Percentiles rank a stretch among this genome's conserved stretches.
phyloP scores from a whole-genome alignment of 2,329 filamentous ascomycete genomes.

The Trichophyton schoenleinii region DNA sequence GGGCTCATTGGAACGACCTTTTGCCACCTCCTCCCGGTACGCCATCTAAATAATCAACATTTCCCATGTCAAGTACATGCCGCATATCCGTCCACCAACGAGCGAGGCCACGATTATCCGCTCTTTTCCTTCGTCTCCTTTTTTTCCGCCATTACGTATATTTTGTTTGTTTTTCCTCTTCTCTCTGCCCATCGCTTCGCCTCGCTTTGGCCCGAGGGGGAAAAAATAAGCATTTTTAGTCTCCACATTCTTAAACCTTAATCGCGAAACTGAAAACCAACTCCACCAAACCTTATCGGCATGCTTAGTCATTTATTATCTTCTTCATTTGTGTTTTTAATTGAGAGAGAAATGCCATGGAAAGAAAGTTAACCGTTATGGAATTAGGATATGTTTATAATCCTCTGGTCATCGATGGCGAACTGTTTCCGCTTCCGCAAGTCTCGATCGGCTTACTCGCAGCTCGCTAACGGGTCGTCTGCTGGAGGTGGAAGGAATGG shows the following conservation, averaged over 20 bases:
- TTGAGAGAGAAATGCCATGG: background rate
- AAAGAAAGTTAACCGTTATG: background rate
- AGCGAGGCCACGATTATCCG: background rate
- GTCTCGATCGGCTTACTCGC: conserved; percentile 24
- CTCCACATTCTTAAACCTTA: conserved; percentile 3
- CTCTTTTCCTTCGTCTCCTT: background rate
- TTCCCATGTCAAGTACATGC: background rate
- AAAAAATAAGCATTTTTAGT: conserved; percentile 1
- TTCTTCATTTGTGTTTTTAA: background rate
- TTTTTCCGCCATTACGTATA: background rate
- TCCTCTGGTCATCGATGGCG: conserved; percentile 32
- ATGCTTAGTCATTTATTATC: background rate
- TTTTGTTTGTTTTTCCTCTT: background rate
- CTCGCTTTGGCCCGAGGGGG: background rate
- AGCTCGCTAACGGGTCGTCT: conserved; percentile 17
- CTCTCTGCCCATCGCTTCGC: background rate
- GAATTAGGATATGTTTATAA: conserved; percentile 34
- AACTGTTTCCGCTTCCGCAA: conserved; percentile 26
- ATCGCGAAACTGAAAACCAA: background rate
- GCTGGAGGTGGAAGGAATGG: conserved; percentile 15
- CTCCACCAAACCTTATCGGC: background rate
- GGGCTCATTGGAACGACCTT: background rate
- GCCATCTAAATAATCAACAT: background rate
- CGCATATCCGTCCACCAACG: background rate
- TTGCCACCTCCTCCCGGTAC: background rate